Base-by-base conservation (phyloP, 345 rosid species). In the Clausena lansium region DNA sequence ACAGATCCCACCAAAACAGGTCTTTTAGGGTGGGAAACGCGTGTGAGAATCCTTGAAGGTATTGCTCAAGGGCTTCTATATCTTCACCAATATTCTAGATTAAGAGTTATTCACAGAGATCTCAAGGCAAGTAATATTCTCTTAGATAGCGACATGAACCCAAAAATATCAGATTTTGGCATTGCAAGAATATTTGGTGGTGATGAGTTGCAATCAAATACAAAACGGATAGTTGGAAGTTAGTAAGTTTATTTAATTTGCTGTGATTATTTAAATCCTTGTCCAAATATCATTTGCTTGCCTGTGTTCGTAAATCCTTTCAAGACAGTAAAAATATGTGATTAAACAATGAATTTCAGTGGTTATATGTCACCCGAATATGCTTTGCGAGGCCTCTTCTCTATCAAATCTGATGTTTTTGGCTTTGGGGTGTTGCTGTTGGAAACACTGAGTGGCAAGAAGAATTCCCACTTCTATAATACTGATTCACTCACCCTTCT, bases 121-220 rank as follows among this genome's bases (percentile, higher is more conserved):
- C 60, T 77, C 4, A 77, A 69, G 38, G 68, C 60, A 4, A 70
- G 75, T 2, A 77, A 77, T 9, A 61, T 77, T 8, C 35, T 77
- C 6, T 38, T 77, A 41, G 80, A 69, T 25, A 0, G n/a, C 20
- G 45, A 77, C n/a, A n/a, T 68, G 47, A 69, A 69, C 10, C 80
- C 80, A 7, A 77, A 69, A 59, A 59, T 77, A 20, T 77, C 80
- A 0, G 75, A 77, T 27, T 60, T 77, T 39, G 80, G 80, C 5
- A 5, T 70, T 10, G 79, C 79, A 55, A 68, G 73, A 68, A 55
- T 57, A 6, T 66, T 68, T 36, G 9, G 25, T 15, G 71, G 22
- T 24, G 71, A 67, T 24, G 71, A 39, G 5, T 5, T n/a, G 5
- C 32, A 67, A 11, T 27, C 30, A 39, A n/a, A 19, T 5, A 76